Conservation (phyloP, 2,329 filamentous ascomycete genomes). For the Trichoderma sp. region DNA sequence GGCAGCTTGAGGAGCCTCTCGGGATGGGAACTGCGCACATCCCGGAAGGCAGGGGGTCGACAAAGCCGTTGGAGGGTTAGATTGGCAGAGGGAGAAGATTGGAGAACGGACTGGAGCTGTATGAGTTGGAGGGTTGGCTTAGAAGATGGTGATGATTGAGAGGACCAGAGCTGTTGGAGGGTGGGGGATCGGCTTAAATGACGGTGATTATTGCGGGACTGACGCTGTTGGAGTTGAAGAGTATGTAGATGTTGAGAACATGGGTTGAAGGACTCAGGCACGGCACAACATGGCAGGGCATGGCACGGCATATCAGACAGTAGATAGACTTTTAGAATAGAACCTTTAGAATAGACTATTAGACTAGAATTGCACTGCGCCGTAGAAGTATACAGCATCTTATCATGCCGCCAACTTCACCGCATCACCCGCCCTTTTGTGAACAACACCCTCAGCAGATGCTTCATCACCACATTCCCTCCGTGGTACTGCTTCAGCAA, state of each 20-base stretch:
- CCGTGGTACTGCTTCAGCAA: not conserved
- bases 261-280: not conserved
- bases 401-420: too few relatives aligned
- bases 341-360: not conserved
- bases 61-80: not conserved
- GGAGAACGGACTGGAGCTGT: too few relatives aligned
- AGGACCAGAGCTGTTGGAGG: not conserved
- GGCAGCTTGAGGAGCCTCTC: constrained; percentile 24
- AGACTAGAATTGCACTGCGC: not conserved
- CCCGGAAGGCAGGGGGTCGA: not conserved
- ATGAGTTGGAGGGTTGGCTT: too few relatives aligned
- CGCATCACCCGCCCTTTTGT: too few relatives aligned
- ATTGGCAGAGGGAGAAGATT: not conserved
- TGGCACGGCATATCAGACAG: not conserved
- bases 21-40: constrained; percentile 28
- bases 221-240: too few relatives aligned
- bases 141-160: too few relatives aligned
- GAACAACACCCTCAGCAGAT: not conserved
- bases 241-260: too few relatives aligned
- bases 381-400: not conserved
- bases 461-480: constrained; percentile 2
- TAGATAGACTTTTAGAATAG: not conserved
- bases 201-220: too few relatives aligned
- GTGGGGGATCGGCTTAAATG: too few relatives aligned
- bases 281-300: not conserved